Percentiles rank a stretch among this genome's conserved stretches.
phyloP scores from a whole-genome alignment of 345 rosid species.

The Ceriops zippeliana region DNA sequence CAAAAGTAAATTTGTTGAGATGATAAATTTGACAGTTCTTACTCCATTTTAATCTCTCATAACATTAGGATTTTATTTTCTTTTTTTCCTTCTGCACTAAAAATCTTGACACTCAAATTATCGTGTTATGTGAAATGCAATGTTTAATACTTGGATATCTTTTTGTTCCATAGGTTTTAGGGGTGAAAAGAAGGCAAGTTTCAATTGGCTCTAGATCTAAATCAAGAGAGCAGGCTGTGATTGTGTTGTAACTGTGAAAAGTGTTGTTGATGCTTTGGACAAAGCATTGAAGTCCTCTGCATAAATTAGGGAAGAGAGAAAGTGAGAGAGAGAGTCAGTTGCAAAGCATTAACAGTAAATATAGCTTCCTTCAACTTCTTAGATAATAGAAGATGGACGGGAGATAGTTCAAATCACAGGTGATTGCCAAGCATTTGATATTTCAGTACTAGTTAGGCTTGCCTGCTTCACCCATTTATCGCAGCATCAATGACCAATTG shows the following conservation, averaged over 20 bases:
- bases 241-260: conserved; percentile 55
- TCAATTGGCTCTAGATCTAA: conserved; percentile 78
- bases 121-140: not conserved
- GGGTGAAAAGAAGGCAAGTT: conserved; percentile 81
- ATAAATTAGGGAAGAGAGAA: conserved; percentile 5
- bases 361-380: not conserved
- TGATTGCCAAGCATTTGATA: no score
- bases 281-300: conserved; percentile 38
- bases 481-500: no score
- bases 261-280: conserved; percentile 55
- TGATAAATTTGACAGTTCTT: no score
- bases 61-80: no score
- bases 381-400: no score
- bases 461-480: no score
- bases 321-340: not conserved
- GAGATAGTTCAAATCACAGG: no score
- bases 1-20: no score
- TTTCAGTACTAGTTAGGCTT: no score
- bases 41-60: no score
- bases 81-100: no score
- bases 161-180: conserved; percentile 50
- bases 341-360: not conserved
- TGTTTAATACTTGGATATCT: not conserved
- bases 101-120: no score
- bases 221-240: conserved; percentile 83